phyloP scores from a whole-genome alignment of 2,329 filamentous ascomycete species.

The Zarea fungicola region DNA sequence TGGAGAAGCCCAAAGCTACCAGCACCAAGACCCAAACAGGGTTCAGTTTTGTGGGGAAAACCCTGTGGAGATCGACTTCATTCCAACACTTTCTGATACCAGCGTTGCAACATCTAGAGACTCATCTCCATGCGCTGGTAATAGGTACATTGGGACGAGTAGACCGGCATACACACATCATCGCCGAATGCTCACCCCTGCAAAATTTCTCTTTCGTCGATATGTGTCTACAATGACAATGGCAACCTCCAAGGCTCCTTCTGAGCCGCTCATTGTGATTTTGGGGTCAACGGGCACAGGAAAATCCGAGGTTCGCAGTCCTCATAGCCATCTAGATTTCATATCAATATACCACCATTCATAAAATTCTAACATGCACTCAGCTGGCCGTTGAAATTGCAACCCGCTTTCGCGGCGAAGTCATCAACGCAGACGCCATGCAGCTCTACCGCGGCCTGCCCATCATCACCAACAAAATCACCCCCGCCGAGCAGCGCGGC shows the following conservation, averaged over 20 bases:
- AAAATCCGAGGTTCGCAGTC: constrained; percentile 70
- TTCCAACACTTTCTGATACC: not conserved
- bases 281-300: constrained; percentile 90
- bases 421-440: constrained; percentile 98
- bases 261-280: constrained; percentile 67
- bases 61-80: constrained; percentile 4
- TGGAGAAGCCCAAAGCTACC: no score
- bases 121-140: no score
- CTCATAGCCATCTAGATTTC: not conserved
- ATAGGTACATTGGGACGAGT: no score
- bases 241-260: constrained; percentile 29
- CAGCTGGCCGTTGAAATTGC: constrained; percentile 89
- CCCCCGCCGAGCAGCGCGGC: constrained; percentile 65
- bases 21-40: not conserved
- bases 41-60: constrained; percentile 2
- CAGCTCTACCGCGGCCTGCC: constrained; percentile 90
- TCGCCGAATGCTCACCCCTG: constrained; percentile 8
- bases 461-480: constrained; percentile 93
- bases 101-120: no score
- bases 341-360: no score
- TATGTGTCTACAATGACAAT: constrained; percentile 37
- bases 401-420: constrained; percentile 76
- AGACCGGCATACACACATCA: no score
- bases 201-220: constrained; percentile 21
- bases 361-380: no score